A percentile compares a stretch with the other conserved stretches of the same genome.
Conservation (phyloP, 1,284 basidiomycete genomes). For the Malassezia sympodialis region DNA sequence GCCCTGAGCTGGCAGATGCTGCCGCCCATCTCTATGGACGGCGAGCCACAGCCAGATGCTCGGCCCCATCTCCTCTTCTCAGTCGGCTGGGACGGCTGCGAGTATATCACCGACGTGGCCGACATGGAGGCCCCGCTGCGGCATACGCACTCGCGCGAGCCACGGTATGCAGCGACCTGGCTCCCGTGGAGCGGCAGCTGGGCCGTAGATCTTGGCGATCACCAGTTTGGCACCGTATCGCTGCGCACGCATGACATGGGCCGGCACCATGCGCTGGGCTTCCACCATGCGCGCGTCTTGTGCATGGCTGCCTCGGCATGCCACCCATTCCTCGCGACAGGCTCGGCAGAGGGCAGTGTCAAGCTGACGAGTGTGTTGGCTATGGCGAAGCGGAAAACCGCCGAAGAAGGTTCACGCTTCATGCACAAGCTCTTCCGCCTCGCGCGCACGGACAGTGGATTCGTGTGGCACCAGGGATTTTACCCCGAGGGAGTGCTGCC, state of each 20-base stretch:
- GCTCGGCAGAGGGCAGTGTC: conserved; percentile 14
- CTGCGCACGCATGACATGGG: conserved; percentile 10
- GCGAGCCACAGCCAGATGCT: not conserved
- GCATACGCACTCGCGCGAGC: conserved; percentile 12
- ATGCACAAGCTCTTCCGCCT: conserved; percentile 17
- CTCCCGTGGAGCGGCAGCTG: conserved; percentile 10
- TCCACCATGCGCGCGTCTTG: conserved; percentile 13
- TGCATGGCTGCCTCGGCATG: conserved; percentile 4
- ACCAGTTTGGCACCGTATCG: conserved; percentile 11
- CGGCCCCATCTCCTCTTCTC: conserved; percentile 9
- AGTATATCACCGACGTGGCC: conserved; percentile 1
- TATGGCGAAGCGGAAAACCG: conserved; percentile 8
- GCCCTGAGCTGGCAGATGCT: conserved; percentile 13
- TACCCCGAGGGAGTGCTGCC: conserved; percentile 15
- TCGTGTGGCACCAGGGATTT: not conserved
- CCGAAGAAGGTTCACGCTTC: conserved; percentile 6
- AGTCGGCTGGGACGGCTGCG: conserved; percentile 13
- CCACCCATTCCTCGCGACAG: conserved; percentile 15
- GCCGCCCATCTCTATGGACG: conserved; percentile 2
- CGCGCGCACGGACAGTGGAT: not conserved
- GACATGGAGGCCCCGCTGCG: conserved; percentile 3
- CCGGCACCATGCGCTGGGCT: conserved; percentile 14
- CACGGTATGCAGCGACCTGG: conserved; percentile 14
- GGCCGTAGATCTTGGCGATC: conserved; percentile 13
- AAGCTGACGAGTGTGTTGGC: conserved; percentile 11